Evolutionary conservation across 305 asterid species (phyloP).

Genomic region (Vinca major): DNA sequence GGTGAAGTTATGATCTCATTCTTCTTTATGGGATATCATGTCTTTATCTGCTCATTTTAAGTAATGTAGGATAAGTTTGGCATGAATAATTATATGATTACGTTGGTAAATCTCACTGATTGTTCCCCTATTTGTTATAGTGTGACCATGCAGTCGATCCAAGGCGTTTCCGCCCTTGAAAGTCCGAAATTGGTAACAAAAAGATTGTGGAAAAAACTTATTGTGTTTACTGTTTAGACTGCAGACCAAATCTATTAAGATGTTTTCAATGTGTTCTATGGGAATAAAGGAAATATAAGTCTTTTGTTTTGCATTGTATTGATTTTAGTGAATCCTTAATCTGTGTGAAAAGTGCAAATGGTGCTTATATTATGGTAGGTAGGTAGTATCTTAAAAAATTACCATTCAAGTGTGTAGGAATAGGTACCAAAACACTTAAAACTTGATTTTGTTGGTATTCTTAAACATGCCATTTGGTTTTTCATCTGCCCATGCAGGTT

Average conservation of each 20-base stretch:
- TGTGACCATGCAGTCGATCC: background rate
- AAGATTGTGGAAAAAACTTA: background rate
- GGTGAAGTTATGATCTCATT: background rate
- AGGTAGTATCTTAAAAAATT: background rate
- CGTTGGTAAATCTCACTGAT: background rate
- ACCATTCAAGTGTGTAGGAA: background rate
- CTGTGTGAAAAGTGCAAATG: no score
- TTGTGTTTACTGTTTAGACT: no score
- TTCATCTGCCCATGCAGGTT: constrained; percentile 20
- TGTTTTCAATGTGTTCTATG: background rate
- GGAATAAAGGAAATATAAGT: no score
- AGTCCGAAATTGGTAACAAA: background rate
- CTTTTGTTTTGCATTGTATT: no score
- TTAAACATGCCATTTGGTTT: no score
- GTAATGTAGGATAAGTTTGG: background rate
- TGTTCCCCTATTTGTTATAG: background rate
- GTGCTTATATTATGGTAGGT: no score
- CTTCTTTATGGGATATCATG: background rate
- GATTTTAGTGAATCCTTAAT: no score
- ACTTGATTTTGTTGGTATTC: background rate
- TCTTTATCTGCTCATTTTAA: background rate
- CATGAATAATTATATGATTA: background rate
- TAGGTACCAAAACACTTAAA: background rate
- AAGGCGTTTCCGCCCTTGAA: background rate
- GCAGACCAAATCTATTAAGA: background rate